Evolutionary conservation across 164 flowering plant genomes (phyloP), one percentile per base, ranked within the genome.

Genomic region (Magnolia sinica): DNA sequence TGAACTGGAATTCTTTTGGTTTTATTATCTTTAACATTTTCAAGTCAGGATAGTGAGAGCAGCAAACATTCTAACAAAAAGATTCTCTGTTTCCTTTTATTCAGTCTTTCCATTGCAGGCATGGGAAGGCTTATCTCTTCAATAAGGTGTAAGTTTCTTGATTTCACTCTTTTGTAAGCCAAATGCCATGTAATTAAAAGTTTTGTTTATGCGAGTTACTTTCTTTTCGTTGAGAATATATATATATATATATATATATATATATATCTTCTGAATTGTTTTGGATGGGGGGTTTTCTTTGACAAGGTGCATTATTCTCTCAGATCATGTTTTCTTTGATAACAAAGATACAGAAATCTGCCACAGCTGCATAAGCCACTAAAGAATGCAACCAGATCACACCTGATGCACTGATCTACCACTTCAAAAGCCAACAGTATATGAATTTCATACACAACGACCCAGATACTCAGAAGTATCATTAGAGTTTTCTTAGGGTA

Each of bases 61-160:
- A 45, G 75, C 52, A 80, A 37, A 78, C 37, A 50, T 76, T 85
- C 86, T 90, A 81, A 89, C 85, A 72, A 69, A 45, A 24, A 24
- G 72, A 71, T 81, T 79, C 68, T 52, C 61, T 81, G 24, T 87
- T 82, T 82, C 73, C 24, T 68, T 76, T 80, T 18, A 29, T 85
- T 77, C 93, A 94, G 97, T 71, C 88, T 27, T 94, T 94, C 80
- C 90, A 85, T 79, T 87, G 88, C 91, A 85, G 85, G 81, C 86
- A 89, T 85, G 98, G 98, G 77, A 91, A 83, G 83, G 97, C 94
- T 77, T 94, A 94, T 83, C 97, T 94, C 79, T 91, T 92, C 82
- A 82, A 78, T 71, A 89, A 86, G 63, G 91, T 89, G 98, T 94
- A 88, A 91, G 98, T 91, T 73, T 78, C 70, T 75, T 73, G 66